Conservation (phyloP, 2,329 filamentous ascomycete species). For the Xylariales sp. region DNA sequence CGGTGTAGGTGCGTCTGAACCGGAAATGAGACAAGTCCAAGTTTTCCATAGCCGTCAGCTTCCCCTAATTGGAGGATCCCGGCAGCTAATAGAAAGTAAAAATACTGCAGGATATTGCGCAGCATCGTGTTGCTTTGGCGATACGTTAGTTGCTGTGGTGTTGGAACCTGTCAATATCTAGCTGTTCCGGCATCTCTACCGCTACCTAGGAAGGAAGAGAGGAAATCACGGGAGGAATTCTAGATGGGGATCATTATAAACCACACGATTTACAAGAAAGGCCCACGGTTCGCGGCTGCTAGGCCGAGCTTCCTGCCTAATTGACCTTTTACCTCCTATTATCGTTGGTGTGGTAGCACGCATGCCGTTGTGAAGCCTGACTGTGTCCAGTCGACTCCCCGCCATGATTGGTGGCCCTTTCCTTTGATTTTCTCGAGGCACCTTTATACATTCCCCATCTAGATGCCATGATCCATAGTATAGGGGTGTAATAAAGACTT, state of each 20-base stretch:
- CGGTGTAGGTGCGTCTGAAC: not conserved
- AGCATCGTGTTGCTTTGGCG: not conserved
- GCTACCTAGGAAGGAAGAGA: not conserved
- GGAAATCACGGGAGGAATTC: not conserved
- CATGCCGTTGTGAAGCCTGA: no score
- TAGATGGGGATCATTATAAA: not conserved
- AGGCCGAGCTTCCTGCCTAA: no score
- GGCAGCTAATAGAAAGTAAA: not conserved
- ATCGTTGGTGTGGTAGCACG: no score
- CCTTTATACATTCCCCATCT: no score
- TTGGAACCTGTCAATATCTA: no score
- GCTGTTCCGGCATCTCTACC: not conserved
- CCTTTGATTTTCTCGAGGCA: not conserved
- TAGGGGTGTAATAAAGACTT: no score
- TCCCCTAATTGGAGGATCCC: not conserved
- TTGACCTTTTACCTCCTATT: no score
- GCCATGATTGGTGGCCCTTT: not conserved
- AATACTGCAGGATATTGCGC: not conserved
- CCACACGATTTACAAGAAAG: not conserved
- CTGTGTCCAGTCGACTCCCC: not conserved
- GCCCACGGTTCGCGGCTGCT: no score
- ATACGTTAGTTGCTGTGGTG: not conserved
- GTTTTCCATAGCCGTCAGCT: not conserved
- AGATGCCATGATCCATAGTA: no score
- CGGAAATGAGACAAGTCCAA: not conserved